phyloP scores from a whole-genome alignment of 306 rosid species.

The Begonia loranthoides region DNA sequence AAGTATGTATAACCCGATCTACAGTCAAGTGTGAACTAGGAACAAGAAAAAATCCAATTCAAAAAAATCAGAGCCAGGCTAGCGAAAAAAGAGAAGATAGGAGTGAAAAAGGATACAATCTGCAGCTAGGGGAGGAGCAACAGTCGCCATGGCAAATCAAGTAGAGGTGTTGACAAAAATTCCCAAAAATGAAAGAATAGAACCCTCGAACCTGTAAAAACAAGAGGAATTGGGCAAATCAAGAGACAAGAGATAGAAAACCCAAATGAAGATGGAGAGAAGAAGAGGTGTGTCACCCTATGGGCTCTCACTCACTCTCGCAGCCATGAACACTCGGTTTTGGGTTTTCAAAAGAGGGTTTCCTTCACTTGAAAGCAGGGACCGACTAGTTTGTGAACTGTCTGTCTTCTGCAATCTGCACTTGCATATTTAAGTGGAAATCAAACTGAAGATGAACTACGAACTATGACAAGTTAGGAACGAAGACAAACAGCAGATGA shows the following conservation, averaged over 20 bases:
- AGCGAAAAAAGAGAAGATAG: constrained; percentile 21
- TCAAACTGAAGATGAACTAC: too few species aligned
- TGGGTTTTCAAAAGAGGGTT: constrained; percentile 83
- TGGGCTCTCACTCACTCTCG: constrained; percentile 24
- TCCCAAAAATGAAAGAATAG: not conserved
- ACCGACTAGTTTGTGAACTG: too few species aligned
- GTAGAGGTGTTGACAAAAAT: not conserved
- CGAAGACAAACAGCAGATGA: too few species aligned
- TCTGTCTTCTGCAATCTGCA: too few species aligned
- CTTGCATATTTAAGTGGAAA: too few species aligned
- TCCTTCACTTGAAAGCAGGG: constrained; percentile 58
- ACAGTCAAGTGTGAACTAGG: not conserved
- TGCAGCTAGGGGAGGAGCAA: constrained; percentile 62
- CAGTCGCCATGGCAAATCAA: constrained; percentile 55
- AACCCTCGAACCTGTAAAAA: constrained; percentile 24
- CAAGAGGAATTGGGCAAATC: constrained; percentile 14
- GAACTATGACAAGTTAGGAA: too few species aligned
- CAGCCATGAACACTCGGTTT: constrained; percentile 97
- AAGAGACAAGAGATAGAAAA: constrained; percentile 21
- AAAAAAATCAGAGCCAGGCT: not conserved
- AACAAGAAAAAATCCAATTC: constrained; percentile 1
- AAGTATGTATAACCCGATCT: constrained; percentile 13
- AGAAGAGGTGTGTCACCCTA: constrained; percentile 13
- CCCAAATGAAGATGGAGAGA: constrained; percentile 18
- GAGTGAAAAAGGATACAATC: constrained; percentile 98